Conservation (phyloP, 2,329 filamentous ascomycete genomes). For the Ophiocordyceps camponoti-leonardi region DNA sequence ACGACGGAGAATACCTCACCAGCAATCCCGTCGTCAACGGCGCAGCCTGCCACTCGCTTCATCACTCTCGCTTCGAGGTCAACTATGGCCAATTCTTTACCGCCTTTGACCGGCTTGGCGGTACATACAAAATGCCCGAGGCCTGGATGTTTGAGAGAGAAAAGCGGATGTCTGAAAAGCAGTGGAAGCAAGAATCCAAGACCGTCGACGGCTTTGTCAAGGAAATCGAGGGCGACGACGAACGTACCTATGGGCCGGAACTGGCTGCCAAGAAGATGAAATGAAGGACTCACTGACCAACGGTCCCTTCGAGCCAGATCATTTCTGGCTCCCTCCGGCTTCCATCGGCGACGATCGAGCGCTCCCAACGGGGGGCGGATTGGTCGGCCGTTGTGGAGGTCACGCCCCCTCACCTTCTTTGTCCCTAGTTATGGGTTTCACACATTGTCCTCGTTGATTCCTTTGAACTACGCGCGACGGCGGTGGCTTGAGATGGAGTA, state of each 20-base stretch:
- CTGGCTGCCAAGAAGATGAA: constrained; percentile 17
- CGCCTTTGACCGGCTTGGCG: constrained; percentile 74
- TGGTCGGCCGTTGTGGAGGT: not conserved
- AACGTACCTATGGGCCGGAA: constrained; percentile 25
- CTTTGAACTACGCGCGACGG: not conserved
- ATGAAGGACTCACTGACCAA: not conserved
- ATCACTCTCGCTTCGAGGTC: constrained; percentile 43
- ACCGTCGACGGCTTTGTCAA: constrained; percentile 63
- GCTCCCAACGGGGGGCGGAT: not conserved
- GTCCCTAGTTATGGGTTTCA: not conserved
- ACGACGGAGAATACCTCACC: constrained; percentile 88
- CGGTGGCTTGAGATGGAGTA: not conserved
- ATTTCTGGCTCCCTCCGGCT: not conserved
- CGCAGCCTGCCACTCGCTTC: constrained; percentile 68
- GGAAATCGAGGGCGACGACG: constrained; percentile 46
- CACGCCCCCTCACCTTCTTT: not conserved
- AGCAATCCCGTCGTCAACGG: constrained; percentile 88
- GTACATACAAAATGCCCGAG: constrained; percentile 75
- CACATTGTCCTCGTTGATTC: not conserved
- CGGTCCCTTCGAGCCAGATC: not conserved
- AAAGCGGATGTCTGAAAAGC: constrained; percentile 64
- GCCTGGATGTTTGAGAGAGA: constrained; percentile 71
- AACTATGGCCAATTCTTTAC: constrained; percentile 95
- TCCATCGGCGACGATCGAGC: not conserved
- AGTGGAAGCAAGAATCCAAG: constrained; percentile 62